Evolutionary conservation across 805 yeast species (phyloP), one percentile per base, ranked within the genome.

Genomic region (Barnettozyma californica): DNA sequence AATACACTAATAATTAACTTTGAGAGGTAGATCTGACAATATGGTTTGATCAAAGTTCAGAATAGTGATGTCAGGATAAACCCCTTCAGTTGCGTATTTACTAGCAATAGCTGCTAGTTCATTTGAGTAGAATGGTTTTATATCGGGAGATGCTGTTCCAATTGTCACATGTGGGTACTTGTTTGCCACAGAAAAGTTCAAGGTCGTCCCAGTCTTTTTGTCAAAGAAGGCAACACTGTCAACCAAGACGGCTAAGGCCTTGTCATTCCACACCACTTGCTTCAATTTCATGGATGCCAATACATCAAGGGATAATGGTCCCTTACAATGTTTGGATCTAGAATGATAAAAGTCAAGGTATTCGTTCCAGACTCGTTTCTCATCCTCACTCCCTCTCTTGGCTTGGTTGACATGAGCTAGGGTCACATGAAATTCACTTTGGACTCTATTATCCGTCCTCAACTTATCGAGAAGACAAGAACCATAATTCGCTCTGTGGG

Each of bases 131-230:
- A 69, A 61, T 0, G 94, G 81, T 45, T 64, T 68, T 3, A 76
- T 69, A 0, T 65, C 65, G 0, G 69, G 68, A 1, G 68, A 56
- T 2, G 68, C 59, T 0, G 87, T 77, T 0, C 91, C 96, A 13
- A 88, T 59, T 0, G 97, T 91, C 39, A 90, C 76, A 61, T 91
- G 97, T 0, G 84, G 71, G 50, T 64, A 62, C 45, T 66, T 62
- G 49, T 80, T 78, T 0, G 72, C 70, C 9, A 73, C 63, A 1
- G 52, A 41, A 7, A 65, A 45, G n/a, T 59, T 56, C 1, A 57
- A n/a, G 3, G 55, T 54, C 2, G 48, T 39, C 1, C 46, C 42
- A 4, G 47, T 45, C 0, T 9, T 10, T 33, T 44, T 48, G 9
- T 52, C 56, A 5, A 6, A 18, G 27, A 61, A 51, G 1, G 29